phyloP scores from a whole-genome alignment of 2,329 filamentous ascomycete genomes.

The Magnaporthiopsis poae region DNA sequence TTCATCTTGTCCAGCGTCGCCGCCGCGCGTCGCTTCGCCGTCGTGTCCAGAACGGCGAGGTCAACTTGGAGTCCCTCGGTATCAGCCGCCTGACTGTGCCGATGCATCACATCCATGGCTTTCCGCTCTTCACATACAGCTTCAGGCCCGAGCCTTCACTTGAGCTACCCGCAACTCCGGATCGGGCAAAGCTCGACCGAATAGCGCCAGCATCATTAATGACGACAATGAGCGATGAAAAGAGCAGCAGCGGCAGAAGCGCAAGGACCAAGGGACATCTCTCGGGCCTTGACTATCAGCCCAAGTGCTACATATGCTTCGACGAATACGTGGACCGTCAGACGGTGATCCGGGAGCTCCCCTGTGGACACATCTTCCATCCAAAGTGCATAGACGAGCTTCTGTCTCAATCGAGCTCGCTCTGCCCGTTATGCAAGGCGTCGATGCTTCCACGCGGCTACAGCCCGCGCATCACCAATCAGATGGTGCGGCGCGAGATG shows the following conservation, averaged over 20 bases:
- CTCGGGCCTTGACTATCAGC: conserved; percentile 50
- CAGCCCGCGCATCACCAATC: conserved; percentile 65
- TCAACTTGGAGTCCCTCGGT: conserved; percentile 76
- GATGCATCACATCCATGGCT: conserved; percentile 55
- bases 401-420: conserved; percentile 64
- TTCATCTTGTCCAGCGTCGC: conserved; percentile 68
- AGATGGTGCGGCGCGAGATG: conserved; percentile 75
- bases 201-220: neutral
- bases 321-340: conserved; percentile 62
- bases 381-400: conserved; percentile 85
- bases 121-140: conserved; percentile 71
- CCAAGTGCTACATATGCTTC: conserved; percentile 81
- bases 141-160: conserved; percentile 30
- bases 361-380: conserved; percentile 89
- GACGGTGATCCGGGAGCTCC: conserved; percentile 71
- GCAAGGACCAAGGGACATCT: conserved; percentile 15
- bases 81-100: conserved; percentile 77
- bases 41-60: conserved; percentile 66
- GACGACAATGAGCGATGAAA: neutral
- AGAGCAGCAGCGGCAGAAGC: conserved; percentile 8
- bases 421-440: conserved; percentile 86
- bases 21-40: conserved; percentile 58
- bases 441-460: conserved; percentile 63
- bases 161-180: neutral
- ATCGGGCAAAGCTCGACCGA: neutral